Base-by-base conservation (phyloP, 2,329 filamentous ascomycete genomes). In the Colletotrichum costaricense region DNA sequence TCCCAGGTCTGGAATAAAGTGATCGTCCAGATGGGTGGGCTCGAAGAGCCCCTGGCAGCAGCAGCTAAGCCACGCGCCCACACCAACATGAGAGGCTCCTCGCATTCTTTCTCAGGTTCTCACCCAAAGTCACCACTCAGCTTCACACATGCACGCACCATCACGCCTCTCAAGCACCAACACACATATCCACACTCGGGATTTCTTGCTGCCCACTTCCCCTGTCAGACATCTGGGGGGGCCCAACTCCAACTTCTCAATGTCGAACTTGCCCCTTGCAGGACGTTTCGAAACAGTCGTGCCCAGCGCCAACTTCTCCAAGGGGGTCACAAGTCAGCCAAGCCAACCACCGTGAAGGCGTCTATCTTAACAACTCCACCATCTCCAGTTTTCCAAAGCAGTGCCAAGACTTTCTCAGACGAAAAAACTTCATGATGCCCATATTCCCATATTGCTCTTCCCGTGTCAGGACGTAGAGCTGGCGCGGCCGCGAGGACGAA, bases 331-430 rank as follows among this genome's bases (percentile, higher is more conserved):
- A 55, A 46, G 26, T 33, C 24, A 52, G 33, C 54, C 67, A 70
- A 52, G 70, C 70, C 70, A 73, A 65, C 70, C 67, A 73, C 35
- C 33, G 56, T 22, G 24, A 38, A 57, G 42, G 22, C 28, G 38
- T 62, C 67, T 59, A 62, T 65, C 70, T 46, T 33, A 7, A 22
- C 12, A 22, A 46, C 59, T 57, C 70, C 70, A 73, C 60, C 8
- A 14, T 62, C 60, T 24, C 70, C 70, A 52, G 38, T 70, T 73
- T 73, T 73, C 67, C 60, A 70, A 73, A 58, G 60, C 70, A 66
- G 22, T 57, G 70, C 70, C 70, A 73, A 73, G 60, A 57, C 55
- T 28, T 59, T 38, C 54, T 60, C 70, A 69, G 46, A 73, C 66
- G 66, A 63, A 52, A 54, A 55, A 56, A 69, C 63, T 35, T 35